Evolutionary conservation across 192 early-diverging fungal genomes (phyloP).

Genomic region (Coemansia sp.): DNA sequence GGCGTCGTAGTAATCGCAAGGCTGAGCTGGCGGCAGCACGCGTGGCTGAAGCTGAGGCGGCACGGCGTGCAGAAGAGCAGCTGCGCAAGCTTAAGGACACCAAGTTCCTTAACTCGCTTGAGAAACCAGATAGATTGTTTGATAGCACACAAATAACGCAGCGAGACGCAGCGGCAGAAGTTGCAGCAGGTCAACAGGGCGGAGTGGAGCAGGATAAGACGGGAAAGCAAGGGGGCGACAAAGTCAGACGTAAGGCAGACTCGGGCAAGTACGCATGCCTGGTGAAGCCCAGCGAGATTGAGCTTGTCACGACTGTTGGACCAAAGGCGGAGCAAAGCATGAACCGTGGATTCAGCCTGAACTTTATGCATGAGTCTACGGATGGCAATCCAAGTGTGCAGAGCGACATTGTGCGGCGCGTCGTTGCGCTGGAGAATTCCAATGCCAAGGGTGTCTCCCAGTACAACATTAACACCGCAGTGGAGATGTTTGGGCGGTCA

Average conservation of each 20-base stretch:
- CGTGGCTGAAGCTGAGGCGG: conserved; percentile 40
- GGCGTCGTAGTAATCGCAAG: conserved; percentile 38
- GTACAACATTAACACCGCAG: conserved; percentile 70
- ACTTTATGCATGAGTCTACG: conserved; percentile 16
- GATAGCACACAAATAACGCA: conserved; percentile 47
- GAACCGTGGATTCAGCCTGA: conserved; percentile 8
- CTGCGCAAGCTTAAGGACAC: conserved; percentile 50
- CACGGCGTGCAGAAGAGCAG: conserved; percentile 30
- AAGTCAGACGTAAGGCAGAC: conserved; percentile 30
- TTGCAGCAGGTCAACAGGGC: conserved; percentile 13
- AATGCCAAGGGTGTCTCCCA: conserved; percentile 70
- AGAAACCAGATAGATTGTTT: conserved; percentile 36
- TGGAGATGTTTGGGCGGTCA: conserved; percentile 75
- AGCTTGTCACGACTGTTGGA: conserved; percentile 36
- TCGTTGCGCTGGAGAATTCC: conserved; percentile 81
- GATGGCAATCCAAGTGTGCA: conserved; percentile 27
- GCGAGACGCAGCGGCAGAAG: conserved; percentile 24
- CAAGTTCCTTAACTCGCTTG: conserved; percentile 51
- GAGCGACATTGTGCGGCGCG: conserved; percentile 65
- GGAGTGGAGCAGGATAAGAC: not conserved
- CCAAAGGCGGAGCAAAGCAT: conserved; percentile 30
- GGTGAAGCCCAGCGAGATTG: conserved; percentile 24
- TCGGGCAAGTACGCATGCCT: conserved; percentile 32
- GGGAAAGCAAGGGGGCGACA: conserved; percentile 7
- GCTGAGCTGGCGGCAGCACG: conserved; percentile 47